These are phyloP conservation scores for Dendrobium catenatum DNA, from an alignment of 106 monocot genomes.

Conservation along the genomic window DNA sequence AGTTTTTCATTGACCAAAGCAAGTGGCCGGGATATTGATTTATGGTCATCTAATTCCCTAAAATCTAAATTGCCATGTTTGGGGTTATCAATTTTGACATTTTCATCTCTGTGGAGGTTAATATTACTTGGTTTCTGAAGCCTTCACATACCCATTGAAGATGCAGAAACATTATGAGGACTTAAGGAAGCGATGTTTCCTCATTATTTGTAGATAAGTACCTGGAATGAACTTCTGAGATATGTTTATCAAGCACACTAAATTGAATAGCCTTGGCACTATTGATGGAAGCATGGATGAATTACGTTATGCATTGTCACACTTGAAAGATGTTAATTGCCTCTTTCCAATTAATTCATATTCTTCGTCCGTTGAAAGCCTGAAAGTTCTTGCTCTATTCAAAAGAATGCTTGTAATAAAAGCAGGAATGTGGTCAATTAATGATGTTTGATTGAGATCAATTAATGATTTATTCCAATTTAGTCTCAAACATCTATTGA, in stretches of 20 bases:
- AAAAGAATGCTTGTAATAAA: slow-evolving; percentile 50
- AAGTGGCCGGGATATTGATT: slow-evolving; percentile 14
- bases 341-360: slow-evolving; percentile 26
- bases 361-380: slow-evolving; percentile 39
- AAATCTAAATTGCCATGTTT: neutral
- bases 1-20: slow-evolving; percentile 12
- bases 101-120: slow-evolving; percentile 12
- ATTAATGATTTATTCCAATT: neutral
- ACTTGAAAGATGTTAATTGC: slow-evolving; percentile 41
- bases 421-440: slow-evolving; percentile 43
- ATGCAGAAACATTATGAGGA: slow-evolving; percentile 4
- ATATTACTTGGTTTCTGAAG: neutral
- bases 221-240: slow-evolving; percentile 7
- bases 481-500: neutral
- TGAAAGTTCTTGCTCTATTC: slow-evolving; percentile 51
- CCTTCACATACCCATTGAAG: slow-evolving; percentile 1
- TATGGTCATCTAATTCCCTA: slow-evolving; percentile 1
- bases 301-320: slow-evolving; percentile 40
- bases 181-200: neutral
- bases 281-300: slow-evolving; percentile 45
- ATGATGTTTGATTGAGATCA: slow-evolving; percentile 29
- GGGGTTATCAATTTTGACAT: neutral
- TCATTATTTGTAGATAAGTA: neutral
- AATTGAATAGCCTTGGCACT: neutral
- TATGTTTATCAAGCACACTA: slow-evolving; percentile 11